Evolutionary conservation across 768 basidiomycete species (phyloP).

Genomic region (Kwoniella shandongensis): DNA sequence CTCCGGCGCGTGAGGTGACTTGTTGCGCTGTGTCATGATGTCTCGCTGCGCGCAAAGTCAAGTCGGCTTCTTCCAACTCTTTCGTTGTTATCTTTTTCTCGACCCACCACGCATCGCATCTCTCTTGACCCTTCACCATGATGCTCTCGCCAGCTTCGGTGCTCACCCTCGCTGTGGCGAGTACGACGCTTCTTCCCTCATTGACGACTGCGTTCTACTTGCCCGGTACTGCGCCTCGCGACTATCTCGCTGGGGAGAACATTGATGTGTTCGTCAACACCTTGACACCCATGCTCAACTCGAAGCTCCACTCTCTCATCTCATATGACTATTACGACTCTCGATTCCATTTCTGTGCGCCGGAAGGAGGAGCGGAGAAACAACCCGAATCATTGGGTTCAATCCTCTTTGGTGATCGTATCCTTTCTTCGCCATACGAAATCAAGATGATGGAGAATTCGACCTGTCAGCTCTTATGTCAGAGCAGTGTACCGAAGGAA

Average conservation of each 20-base stretch:
- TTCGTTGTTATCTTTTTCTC: too few relatives aligned
- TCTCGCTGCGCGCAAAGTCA: too few relatives aligned
- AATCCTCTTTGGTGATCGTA: conserved; percentile 94
- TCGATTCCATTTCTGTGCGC: conserved; percentile 80
- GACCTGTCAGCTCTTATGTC: conserved; percentile 76
- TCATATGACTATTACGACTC: conserved; percentile 90
- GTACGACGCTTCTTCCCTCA: conserved; percentile 7
- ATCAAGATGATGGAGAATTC: conserved; percentile 74
- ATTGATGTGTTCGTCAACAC: conserved; percentile 70
- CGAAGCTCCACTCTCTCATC: conserved; percentile 46
- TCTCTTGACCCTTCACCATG: too few relatives aligned
- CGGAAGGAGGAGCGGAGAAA: conserved; percentile 62
- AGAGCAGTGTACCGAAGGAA: conserved; percentile 62
- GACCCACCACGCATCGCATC: too few relatives aligned
- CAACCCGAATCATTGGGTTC: conserved; percentile 81
- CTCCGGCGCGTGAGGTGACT: too few relatives aligned
- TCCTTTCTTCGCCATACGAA: conserved; percentile 88
- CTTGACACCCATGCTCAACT: conserved; percentile 74
- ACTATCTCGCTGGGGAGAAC: conserved; percentile 70
- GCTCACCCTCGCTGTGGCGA: background rate
- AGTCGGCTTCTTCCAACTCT: too few relatives aligned
- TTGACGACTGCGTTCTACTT: conserved; percentile 73
- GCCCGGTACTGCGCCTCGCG: conserved; percentile 77
- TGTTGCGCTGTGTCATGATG: too few relatives aligned
- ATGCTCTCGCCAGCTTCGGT: too few relatives aligned